Percentiles rank a stretch among this genome's conserved stretches.
These are phyloP conservation scores for Penstemon barbatus DNA, from an alignment of 257 asterid genomes.

Conservation along the genomic window DNA sequence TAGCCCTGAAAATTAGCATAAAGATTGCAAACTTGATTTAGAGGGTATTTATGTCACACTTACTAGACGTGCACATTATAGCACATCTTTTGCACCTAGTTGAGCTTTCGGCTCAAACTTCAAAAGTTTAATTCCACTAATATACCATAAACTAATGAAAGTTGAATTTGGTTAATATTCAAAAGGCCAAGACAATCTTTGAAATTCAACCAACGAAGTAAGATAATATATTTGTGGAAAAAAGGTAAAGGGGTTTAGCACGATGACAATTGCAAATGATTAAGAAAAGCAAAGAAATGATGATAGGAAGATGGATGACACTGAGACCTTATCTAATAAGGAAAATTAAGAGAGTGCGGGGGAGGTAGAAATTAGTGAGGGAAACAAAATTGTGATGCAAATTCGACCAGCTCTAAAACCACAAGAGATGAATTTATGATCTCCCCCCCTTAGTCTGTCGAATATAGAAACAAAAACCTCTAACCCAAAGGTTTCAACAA, in stretches of 20 bases:
- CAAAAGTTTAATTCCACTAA: background rate
- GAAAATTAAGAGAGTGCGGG: no score
- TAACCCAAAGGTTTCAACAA: constrained; percentile 15
- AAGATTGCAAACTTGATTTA: constrained; percentile 13
- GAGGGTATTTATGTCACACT: background rate
- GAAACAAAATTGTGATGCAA: background rate
- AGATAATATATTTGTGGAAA: background rate
- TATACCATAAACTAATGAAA: background rate
- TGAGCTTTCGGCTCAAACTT: background rate
- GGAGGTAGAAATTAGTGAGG: constrained; percentile 4
- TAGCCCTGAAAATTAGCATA: background rate
- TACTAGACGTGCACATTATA: background rate
- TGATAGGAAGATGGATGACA: no score
- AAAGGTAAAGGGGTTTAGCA: background rate
- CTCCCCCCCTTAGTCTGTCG: background rate
- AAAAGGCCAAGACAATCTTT: background rate
- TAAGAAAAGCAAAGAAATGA: no score
- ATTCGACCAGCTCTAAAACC: constrained; percentile 56
- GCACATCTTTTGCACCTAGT: background rate
- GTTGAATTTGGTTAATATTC: background rate
- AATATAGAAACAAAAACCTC: no score
- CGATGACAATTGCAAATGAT: no score
- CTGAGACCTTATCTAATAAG: no score
- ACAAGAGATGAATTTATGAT: constrained; percentile 35
- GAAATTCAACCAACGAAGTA: no score